These are phyloP conservation scores for Coemansia aciculifera DNA, from an alignment of 192 early-diverging fungal species.

Conservation along the genomic window DNA sequence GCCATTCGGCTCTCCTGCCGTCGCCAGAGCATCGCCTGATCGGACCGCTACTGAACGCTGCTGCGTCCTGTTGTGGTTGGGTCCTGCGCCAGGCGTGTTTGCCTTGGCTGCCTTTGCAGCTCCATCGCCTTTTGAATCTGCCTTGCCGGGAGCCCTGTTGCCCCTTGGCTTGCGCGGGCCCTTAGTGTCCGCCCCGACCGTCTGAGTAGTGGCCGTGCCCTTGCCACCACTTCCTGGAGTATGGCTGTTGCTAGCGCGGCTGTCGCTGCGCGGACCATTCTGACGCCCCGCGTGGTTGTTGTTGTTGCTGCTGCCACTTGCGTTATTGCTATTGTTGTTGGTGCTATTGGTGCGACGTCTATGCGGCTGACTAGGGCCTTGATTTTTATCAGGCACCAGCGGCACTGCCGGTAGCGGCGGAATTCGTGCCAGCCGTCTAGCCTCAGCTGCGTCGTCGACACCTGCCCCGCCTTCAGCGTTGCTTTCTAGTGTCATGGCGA, in stretches of 20 bases:
- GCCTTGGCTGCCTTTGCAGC: neutral
- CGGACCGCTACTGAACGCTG: neutral
- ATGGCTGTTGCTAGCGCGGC: conserved; percentile 6
- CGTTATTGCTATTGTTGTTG: too few relatives aligned
- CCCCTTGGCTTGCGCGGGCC: neutral
- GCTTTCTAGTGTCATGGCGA: neutral
- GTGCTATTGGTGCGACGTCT: conserved; percentile 2
- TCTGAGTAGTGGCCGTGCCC: neutral
- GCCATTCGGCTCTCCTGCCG: neutral
- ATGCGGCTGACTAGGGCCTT: neutral
- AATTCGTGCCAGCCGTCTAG: neutral
- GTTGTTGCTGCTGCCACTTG: neutral
- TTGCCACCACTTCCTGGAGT: neutral
- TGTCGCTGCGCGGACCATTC: neutral
- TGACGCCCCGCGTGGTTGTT: neutral
- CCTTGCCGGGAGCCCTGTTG: neutral
- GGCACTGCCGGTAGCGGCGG: neutral
- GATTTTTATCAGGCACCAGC: conserved; percentile 2
- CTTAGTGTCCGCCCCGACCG: neutral
- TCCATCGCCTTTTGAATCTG: neutral
- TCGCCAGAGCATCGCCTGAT: neutral
- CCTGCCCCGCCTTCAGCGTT: neutral
- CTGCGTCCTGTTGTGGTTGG: neutral
- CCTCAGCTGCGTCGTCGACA: conserved; percentile 4
- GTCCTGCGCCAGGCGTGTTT: neutral